Conservation (phyloP, 345 rosid species). For the Hibiscus mutabilis region DNA sequence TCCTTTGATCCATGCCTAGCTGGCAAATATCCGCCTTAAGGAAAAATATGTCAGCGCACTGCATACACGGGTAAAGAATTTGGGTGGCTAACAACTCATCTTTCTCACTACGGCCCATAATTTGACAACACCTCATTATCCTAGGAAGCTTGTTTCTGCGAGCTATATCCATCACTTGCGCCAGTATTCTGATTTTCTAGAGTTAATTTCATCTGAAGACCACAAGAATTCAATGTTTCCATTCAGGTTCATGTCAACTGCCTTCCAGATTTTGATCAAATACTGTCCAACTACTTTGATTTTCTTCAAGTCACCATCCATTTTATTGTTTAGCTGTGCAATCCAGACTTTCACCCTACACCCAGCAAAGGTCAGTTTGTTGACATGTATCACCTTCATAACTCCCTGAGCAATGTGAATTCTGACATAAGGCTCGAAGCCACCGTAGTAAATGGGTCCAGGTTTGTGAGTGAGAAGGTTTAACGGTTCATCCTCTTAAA, state of each 20-base stretch:
- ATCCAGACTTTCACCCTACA: too few relatives aligned
- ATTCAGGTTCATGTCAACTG: conserved; percentile 59
- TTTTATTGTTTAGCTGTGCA: too few relatives aligned
- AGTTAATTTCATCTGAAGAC: conserved; percentile 85
- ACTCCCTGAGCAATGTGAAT: too few relatives aligned
- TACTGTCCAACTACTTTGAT: conserved; percentile 74
- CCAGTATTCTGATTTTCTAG: conserved; percentile 67
- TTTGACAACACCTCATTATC: conserved; percentile 70
- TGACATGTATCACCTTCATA: too few relatives aligned
- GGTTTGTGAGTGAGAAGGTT: too few relatives aligned
- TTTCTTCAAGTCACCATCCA: too few relatives aligned
- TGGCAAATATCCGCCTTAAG: too few relatives aligned
- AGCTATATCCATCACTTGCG: conserved; percentile 91
- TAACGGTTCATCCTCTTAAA: too few relatives aligned
- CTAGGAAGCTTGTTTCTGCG: conserved; percentile 74
- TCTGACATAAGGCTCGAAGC: too few relatives aligned
- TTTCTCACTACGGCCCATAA: conserved; percentile 83
- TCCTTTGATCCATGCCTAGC: too few relatives aligned
- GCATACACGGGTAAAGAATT: conserved; percentile 92
- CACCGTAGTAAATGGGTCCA: too few relatives aligned
- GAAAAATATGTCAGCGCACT: conserved; percentile 84
- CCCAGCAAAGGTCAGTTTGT: too few relatives aligned
- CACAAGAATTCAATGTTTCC: conserved; percentile 74
- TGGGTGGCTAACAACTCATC: conserved; percentile 86
- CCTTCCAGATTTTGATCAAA: conserved; percentile 73